These are phyloP conservation scores for Backusella liffmaniae DNA, from an alignment of 192 early-diverging fungal species.

Conservation along the genomic window DNA sequence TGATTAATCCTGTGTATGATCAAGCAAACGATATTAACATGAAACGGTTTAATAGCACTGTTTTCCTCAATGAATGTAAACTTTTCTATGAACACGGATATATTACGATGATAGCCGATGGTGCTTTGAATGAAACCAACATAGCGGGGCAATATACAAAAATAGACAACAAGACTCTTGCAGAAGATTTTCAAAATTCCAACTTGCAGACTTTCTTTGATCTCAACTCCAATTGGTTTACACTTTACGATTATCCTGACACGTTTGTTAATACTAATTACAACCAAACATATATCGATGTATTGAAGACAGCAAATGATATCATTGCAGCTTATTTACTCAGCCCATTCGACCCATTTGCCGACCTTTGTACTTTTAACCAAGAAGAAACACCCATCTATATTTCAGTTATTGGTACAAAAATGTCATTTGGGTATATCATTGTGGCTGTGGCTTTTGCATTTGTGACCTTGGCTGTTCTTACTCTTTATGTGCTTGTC, in stretches of 20 bases:
- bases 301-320: background rate
- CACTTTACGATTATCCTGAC: background rate
- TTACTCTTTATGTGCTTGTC: background rate
- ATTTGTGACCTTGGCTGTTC: background rate
- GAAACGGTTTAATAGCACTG: background rate
- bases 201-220: background rate
- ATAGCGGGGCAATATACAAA: background rate
- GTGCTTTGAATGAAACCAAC: background rate
- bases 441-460: background rate
- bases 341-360: background rate
- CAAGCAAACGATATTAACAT: background rate
- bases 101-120: background rate
- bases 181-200: background rate
- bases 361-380: background rate
- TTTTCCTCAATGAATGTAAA: background rate
- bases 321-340: background rate
- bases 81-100: background rate
- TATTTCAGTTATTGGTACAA: background rate
- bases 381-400: background rate
- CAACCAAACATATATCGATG: background rate
- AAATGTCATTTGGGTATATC: background rate
- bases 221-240: background rate
- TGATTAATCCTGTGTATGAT: background rate
- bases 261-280: background rate
- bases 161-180: background rate